Evolutionary conservation across 2,329 filamentous ascomycete genomes (phyloP), one percentile per base, ranked within the genome.

Genomic region (Nemania bipapillata): DNA sequence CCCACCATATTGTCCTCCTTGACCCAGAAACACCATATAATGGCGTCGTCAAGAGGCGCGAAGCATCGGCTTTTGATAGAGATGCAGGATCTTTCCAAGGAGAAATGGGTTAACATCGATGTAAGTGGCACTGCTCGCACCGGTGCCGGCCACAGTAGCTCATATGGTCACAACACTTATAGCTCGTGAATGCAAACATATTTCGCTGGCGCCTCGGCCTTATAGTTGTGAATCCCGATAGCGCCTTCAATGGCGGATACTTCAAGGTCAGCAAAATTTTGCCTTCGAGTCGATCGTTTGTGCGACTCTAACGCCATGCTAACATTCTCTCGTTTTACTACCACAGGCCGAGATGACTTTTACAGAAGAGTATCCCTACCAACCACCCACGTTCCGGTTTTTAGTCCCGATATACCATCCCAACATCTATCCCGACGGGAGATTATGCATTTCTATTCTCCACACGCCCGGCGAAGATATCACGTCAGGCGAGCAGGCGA

Each of bases 391-490:
- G 64, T 98, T 99, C 85, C 90, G 91, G 72, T 98, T 99, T 82
- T 79, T 89, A 20, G 82, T 84, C 24, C 89, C 92, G 17, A 90
- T 98, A 70, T 93, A 89, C 82, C 95, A 99, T 80, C 95, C 95
- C 2, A 99, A 99, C 80, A 90, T 99, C 77, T 98, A 98, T 82
- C 83, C 89, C 5, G 92, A 97, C 79, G 95, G 95, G 75, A 91
- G 91, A 73, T 87, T 98, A 52, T 98, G 96, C 84, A 98, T 99
- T 79, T 97, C 94, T 53, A 99, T 99, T 76, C 89, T 99, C 11
- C 95, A 99, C 81, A 87, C 89, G 20, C 94, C 96, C 0, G 96
- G 96, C 73, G 93, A 97, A 69, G 95, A 98, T 78, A 89, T 92
- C 74, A 95, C 94, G 85, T 97, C 94, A 0, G 96, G 96, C 69